Base-by-base conservation (phyloP, 129 eudicot species). In the Gnaphalium uliginosum region DNA sequence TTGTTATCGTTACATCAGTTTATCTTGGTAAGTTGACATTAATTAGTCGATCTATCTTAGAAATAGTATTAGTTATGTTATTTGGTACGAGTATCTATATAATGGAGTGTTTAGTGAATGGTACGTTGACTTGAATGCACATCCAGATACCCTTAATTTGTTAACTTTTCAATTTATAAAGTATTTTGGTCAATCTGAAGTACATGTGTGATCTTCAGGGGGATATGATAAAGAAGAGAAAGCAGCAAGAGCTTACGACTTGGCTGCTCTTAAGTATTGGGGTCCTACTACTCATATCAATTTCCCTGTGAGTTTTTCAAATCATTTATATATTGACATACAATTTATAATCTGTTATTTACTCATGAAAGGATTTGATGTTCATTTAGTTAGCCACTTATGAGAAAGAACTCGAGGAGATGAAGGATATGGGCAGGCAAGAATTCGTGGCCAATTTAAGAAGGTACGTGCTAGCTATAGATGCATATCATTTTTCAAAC, bases 201-300 rank as follows among this genome's bases (percentile, higher is more conserved):
- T n/a, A n/a, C n/a, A n/a, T n/a, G 29, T 48, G 25, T 54, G 56
- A 5, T 71, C 13, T 66, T 58, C 66, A 92, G 98, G 98, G 59
- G 98, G 98, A 43, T 93, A 93, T 88, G 98, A 93, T 81, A 87
- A 87, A 67, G 98, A 93, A 82, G 98, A 93, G 73, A 93, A 90
- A 70, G 98, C 98, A 71, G 98, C 98, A 11, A 83, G 90, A 68
- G 92, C 98, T 68, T 93, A 93, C 81, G 98, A 93, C 74, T 85
- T 93, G 79, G 98, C 98, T 78, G 98, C 98, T 65, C 82, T 93
- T 37, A 93, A 93, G 69, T 93, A 93, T 62, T 93, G 98, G 98
- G 98, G 97, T 63, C 84, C 96, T n/a, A 80, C 91, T 4, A 88
- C 98, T 48, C 96, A 89, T 61, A 88, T 86, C 48, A 93, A 93